These are phyloP conservation scores for Carallia brachiata DNA, from an alignment of 345 rosid genomes.

Conservation along the genomic window DNA sequence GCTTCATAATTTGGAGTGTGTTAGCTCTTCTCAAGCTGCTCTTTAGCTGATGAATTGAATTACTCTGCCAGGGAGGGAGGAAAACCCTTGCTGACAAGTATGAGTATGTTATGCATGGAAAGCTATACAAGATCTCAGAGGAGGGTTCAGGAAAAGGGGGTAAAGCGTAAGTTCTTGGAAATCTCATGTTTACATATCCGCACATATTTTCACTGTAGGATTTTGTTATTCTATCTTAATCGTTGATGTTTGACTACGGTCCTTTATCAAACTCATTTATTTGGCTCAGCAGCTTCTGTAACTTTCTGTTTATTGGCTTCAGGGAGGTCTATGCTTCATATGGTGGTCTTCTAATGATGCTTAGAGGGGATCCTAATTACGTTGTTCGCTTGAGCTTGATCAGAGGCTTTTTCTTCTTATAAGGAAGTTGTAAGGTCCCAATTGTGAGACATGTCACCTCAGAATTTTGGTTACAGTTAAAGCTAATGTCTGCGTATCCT, in stretches of 20 bases:
- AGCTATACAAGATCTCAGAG: conserved; percentile 80
- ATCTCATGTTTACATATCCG: too few relatives aligned
- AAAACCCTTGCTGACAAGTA: conserved; percentile 87
- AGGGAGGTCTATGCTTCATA: conserved; percentile 81
- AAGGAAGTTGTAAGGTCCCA: conserved; percentile 49
- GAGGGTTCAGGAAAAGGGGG: conserved; percentile 54
- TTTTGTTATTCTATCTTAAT: too few relatives aligned
- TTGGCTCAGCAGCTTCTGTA: background rate
- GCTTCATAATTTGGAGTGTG: too few relatives aligned
- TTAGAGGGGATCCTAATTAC: conserved; percentile 72
- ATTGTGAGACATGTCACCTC: background rate
- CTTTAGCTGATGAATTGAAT: background rate
- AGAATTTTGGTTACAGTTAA: too few relatives aligned
- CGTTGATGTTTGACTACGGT: too few relatives aligned
- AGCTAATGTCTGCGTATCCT: too few relatives aligned
- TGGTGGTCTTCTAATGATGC: conserved; percentile 82
- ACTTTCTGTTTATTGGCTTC: conserved; percentile 11
- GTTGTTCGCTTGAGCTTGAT: conserved; percentile 73
- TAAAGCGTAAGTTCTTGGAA: conserved; percentile 54
- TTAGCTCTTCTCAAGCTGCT: background rate
- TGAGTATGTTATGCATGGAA: conserved; percentile 88
- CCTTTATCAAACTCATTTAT: too few relatives aligned
- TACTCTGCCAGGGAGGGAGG: conserved; percentile 51
- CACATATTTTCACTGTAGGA: too few relatives aligned
- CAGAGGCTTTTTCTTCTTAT: conserved; percentile 77